Evolutionary conservation across 2,329 filamentous ascomycete species (phyloP).

Genomic region (Arthrobotrys megalospora): DNA sequence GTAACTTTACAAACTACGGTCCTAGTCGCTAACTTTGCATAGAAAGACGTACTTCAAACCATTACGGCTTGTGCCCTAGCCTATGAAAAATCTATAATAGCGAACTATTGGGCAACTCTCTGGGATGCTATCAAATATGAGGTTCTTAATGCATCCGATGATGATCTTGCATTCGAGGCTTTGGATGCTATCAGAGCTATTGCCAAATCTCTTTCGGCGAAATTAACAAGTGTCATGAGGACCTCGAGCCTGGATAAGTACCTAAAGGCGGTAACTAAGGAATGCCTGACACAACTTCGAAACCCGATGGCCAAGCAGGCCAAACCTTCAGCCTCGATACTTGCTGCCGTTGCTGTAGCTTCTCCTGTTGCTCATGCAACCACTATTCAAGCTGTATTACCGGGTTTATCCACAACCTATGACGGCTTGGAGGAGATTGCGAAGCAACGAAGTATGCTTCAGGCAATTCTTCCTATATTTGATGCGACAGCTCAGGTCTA

Average conservation of each 20-base stretch:
- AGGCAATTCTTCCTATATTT: slow-evolving; percentile 74
- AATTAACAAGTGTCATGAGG: slow-evolving; percentile 67
- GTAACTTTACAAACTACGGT: not conserved
- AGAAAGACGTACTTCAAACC: slow-evolving; percentile 77
- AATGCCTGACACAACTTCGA: slow-evolving; percentile 78
- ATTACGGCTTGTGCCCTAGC: slow-evolving; percentile 74
- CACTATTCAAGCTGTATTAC: slow-evolving; percentile 73
- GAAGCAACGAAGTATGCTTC: slow-evolving; percentile 76
- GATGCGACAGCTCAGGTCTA: slow-evolving; percentile 74
- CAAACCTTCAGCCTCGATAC: slow-evolving; percentile 75
- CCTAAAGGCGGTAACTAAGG: slow-evolving; percentile 75
- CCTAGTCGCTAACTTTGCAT: slow-evolving; percentile 32
- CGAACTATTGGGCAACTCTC: slow-evolving; percentile 76
- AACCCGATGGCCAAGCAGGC: slow-evolving; percentile 80
- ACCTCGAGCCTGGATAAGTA: slow-evolving; percentile 71
- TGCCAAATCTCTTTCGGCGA: slow-evolving; percentile 72
- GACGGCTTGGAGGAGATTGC: slow-evolving; percentile 75
- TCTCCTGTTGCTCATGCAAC: slow-evolving; percentile 73
- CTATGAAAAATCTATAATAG: slow-evolving; percentile 74
- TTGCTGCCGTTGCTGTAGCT: slow-evolving; percentile 73
- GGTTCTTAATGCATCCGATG: slow-evolving; percentile 76
- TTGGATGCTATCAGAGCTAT: slow-evolving; percentile 73
- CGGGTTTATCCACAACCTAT: slow-evolving; percentile 74
- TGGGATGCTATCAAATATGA: slow-evolving; percentile 81
- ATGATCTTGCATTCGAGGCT: slow-evolving; percentile 75